Evolutionary conservation across 768 basidiomycete genomes (phyloP), one percentile per base, ranked within the genome.

Genomic region (Phylloporus arenicola): DNA sequence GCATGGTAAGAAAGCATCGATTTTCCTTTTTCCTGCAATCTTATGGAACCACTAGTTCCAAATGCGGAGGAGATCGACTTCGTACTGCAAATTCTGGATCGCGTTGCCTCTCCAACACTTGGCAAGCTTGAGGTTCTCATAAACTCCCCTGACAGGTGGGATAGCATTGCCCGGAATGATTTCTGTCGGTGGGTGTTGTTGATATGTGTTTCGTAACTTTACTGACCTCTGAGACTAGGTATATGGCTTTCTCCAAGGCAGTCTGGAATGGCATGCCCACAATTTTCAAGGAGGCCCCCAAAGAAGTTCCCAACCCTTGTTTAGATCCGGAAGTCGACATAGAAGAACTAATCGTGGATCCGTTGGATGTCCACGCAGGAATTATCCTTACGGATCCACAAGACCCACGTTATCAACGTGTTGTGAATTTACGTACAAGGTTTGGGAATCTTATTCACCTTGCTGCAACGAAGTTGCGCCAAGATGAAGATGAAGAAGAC

Each of bases 191-290:
- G 67, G 51, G 73, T 63, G 19, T 25, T 53, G 25, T 1, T 13
- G n/a, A 30, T 41, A 29, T 39, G 16, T 11, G 24, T 56, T 1
- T 17, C 29, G 24, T 48, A 27, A 14, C 39, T 34, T 25, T 24
- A 27, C 11, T 52, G 47, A 59, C 30, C 30, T 50, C 2, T 43
- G 45, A 41, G 35, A 11, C n/a, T 52, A 81, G 89, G 42, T 84
- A 81, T 63, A 69, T 92, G 38, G 79, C 84, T 54, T 78, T 83
- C 24, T 80, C 85, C 16, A 78, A 85, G 58, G 81, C 86, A n/a
- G 73, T 88, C 3, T 86, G 92, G 80, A 75, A 75, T 25, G 90
- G 90, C 3, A 72, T 94, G 27, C 77, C 88, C 1, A 86, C 85
- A 3, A 74, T 93, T 43, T 71, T 78, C 56, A 76, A 82, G 53